A percentile compares a stretch with the other conserved stretches of the same genome.
Conservation (phyloP, 371 early-diverging fungal genomes). For the Syncephalastrum contaminatum region DNA sequence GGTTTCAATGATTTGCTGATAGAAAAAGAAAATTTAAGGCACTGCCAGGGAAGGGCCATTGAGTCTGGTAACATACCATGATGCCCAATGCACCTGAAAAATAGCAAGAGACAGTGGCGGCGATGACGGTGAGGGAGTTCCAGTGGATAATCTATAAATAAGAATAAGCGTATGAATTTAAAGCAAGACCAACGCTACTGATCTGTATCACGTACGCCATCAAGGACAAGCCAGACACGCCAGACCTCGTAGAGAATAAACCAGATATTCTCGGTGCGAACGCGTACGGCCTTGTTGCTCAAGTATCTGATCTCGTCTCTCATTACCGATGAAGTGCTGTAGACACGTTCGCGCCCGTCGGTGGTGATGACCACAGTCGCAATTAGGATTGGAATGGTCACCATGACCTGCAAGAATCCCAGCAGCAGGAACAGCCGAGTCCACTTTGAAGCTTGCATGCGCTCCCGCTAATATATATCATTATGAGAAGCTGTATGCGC, state of each 20-base stretch:
- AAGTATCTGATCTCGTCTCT: neutral
- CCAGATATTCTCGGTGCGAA: slow-evolving; percentile 17
- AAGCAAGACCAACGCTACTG: neutral
- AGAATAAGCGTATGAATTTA: neutral
- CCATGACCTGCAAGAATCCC: slow-evolving; percentile 15
- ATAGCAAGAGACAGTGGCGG: slow-evolving; percentile 8
- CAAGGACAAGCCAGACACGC: slow-evolving; percentile 18
- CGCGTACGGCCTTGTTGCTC: slow-evolving; percentile 6
- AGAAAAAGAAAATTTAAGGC: neutral
- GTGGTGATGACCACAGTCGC: slow-evolving; percentile 1
- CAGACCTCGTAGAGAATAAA: slow-evolving; percentile 20
- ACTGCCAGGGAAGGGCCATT: too few species aligned
- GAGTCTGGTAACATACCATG: slow-evolving; percentile 8
- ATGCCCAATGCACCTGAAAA: slow-evolving; percentile 19
- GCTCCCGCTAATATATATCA: slow-evolving; percentile 7
- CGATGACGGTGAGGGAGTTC: slow-evolving; percentile 18
- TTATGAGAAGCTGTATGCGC: too few species aligned
- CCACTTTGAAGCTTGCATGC: slow-evolving; percentile 10
- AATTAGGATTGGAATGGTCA: slow-evolving; percentile 18
- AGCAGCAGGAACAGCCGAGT: slow-evolving; percentile 8
- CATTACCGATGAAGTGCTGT: too few species aligned
- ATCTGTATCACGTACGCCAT: slow-evolving; percentile 11
- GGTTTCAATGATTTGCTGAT: slow-evolving; percentile 16
- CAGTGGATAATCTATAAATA: slow-evolving; percentile 12
- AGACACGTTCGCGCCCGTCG: neutral